A percentile compares a stretch with the other conserved stretches of the same genome.
phyloP scores from a whole-genome alignment of 331 rosid species.

The Rhamnella rubrinervis region DNA sequence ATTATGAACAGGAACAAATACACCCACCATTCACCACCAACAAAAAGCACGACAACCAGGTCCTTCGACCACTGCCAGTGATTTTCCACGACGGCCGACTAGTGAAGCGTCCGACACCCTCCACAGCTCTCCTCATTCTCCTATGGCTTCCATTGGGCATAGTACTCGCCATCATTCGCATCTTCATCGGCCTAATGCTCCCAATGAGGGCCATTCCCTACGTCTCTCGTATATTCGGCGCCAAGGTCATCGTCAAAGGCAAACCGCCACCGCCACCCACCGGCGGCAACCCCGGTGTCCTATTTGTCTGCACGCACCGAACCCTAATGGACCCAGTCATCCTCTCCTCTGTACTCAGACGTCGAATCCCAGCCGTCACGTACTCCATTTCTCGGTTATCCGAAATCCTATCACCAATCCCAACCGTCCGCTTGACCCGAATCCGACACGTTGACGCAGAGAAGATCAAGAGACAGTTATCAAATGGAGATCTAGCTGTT shows the following conservation, averaged over 20 bases:
- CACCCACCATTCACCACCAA: conserved; percentile 38
- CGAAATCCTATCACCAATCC: conserved; percentile 82
- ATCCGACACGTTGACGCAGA: conserved; percentile 62
- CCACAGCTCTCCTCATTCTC: conserved; percentile 63
- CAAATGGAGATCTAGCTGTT: conserved; percentile 72
- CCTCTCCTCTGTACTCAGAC: conserved; percentile 64
- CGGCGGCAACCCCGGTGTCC: conserved; percentile 47
- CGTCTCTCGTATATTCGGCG: conserved; percentile 48
- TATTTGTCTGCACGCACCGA: conserved; percentile 89
- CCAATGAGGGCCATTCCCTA: conserved; percentile 61
- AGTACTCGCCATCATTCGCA: conserved; percentile 51
- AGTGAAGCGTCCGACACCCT: conserved; percentile 79
- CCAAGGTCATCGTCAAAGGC: conserved; percentile 69
- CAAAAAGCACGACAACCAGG: conserved; percentile 19
- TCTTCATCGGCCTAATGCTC: conserved; percentile 37
- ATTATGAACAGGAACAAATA: conserved; percentile 49
- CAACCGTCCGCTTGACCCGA: conserved; percentile 69
- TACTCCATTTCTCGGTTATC: conserved; percentile 83
- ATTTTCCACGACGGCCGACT: conserved; percentile 96
- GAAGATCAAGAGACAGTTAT: conserved; percentile 53
- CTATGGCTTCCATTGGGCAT: conserved; percentile 90
- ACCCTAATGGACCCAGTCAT: conserved; percentile 90
- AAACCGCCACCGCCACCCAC: conserved; percentile 55
- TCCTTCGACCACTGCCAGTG: conserved; percentile 71
- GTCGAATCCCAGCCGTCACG: conserved; percentile 74